phyloP scores from a whole-genome alignment of 805 yeast species.

The Komagataella populi region DNA sequence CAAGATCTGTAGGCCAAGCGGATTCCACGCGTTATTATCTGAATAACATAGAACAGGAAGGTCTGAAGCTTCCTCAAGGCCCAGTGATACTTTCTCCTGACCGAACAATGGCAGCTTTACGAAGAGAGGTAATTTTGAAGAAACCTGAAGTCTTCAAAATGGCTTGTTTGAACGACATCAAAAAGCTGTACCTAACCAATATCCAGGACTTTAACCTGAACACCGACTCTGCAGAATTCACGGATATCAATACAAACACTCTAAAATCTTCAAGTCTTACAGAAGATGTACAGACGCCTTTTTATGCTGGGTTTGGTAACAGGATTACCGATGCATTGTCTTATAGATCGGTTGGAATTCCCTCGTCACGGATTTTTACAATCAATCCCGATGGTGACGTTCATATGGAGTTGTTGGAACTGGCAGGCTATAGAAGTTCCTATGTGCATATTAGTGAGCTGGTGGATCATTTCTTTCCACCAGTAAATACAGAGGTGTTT shows the following conservation, averaged over 20 bases:
- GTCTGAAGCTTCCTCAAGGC: slow-evolving; percentile 64
- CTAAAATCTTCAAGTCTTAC: slow-evolving; percentile 1
- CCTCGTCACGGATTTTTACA: slow-evolving; percentile 88
- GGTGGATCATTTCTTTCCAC: slow-evolving; percentile 96
- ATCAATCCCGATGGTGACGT: slow-evolving; percentile 96
- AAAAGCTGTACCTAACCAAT: slow-evolving; percentile 36
- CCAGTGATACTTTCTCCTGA: slow-evolving; percentile 95
- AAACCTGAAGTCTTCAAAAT: slow-evolving; percentile 98
- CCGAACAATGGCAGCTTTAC: slow-evolving; percentile 88
- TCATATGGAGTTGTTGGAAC: slow-evolving; percentile 87
- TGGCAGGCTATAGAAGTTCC: slow-evolving; percentile 84
- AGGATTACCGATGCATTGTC: slow-evolving; percentile 93
- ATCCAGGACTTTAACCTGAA: neutral
- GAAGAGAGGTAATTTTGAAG: slow-evolving; percentile 81
- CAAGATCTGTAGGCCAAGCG: slow-evolving; percentile 91
- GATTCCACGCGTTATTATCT: slow-evolving; percentile 82
- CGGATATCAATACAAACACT: slow-evolving; percentile 9
- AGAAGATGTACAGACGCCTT: slow-evolving; percentile 55
- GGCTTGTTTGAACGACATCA: slow-evolving; percentile 87
- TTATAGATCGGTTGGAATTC: slow-evolving; percentile 86
- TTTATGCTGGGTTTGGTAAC: slow-evolving; percentile 96
- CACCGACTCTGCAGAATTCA: slow-evolving; percentile 5
- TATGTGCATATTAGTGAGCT: slow-evolving; percentile 84
- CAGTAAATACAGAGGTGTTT: slow-evolving; percentile 25
- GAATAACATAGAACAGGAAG: slow-evolving; percentile 65